Base-by-base conservation (phyloP, 2,329 filamentous ascomycete species). In the Cladophialophora yegresii region DNA sequence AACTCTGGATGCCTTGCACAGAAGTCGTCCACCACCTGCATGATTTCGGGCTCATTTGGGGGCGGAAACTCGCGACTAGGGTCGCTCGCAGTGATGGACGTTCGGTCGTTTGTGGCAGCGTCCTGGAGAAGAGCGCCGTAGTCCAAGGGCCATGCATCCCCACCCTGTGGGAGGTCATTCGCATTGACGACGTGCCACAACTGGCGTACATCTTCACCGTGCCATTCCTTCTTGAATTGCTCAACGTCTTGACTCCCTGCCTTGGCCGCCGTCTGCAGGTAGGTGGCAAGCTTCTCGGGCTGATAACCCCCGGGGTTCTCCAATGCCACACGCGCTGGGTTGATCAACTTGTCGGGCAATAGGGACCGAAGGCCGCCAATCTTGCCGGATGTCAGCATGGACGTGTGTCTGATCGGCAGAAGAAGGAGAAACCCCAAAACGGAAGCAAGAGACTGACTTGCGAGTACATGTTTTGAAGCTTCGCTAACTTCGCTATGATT, bases 281-380 rank as follows among this genome's bases (percentile, higher is more conserved):
- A 72, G 28, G 74, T 70, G 32, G 72, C 76, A 7, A 80, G 67
- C 30, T 72, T 69, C 16, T 72, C 70, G 0, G 79, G 79, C 1
- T 77, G 76, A 33, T 67, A 71, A 9, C 68, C 68, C 6, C 69
- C 65, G 8, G 76, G 75, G 43, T 76, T 75, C 40, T 76, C 70
- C 30, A 79, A 74, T n/a, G 77, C 76, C 2, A 72, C 69, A 12
- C 80, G 62, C 3, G 78, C 78, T 12, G 77, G 76, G 40, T 79
- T 69, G 10, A 80, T 28, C 76, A 76, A 54, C 47, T 64, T 68
- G 22, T 74, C 75, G 3, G 79, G 79, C 32, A 81, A 70, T 20
- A 80, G 71, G 26, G 73, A 74, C 54, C 79, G 79, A 16, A 81
- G 72, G 66, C 76, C 73, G 58, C 79, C 77, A 57, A 80, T 77